These are phyloP conservation scores for Picea abies DNA, from an alignment of 83 land plant genomes.

Conservation along the genomic window DNA sequence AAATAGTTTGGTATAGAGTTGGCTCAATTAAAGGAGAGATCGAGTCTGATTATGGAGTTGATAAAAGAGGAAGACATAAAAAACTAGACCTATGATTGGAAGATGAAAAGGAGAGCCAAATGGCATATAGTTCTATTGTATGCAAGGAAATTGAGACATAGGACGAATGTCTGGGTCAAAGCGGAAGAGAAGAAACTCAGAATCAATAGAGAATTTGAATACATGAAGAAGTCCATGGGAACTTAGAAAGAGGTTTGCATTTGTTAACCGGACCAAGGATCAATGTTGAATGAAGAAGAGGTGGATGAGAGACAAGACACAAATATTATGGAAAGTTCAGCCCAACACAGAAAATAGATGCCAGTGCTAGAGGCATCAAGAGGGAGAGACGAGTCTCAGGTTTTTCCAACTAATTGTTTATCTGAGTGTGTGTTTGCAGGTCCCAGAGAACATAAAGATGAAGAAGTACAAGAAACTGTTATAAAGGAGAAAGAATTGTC, in stretches of 20 bases:
- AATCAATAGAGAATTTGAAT: background rate
- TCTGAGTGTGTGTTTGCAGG: background rate
- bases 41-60: background rate
- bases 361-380: background rate
- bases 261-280: too few relatives aligned
- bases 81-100: background rate
- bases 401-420: background rate
- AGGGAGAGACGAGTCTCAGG: background rate
- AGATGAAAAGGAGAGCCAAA: background rate
- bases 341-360: background rate
- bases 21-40: background rate
- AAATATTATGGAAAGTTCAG: background rate
- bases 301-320: too few relatives aligned
- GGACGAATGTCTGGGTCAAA: background rate
- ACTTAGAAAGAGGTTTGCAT: too few relatives aligned
- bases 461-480: background rate
- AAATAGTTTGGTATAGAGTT: background rate
- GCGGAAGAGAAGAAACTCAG: background rate
- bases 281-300: too few relatives aligned
- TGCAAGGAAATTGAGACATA: background rate
- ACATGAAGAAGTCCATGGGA: background rate
- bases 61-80: background rate
- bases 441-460: background rate
- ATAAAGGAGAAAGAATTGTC: background rate
- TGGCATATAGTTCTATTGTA: background rate